Conservation (phyloP, 2,329 filamentous ascomycete species). For the Aspergillus fructus region DNA sequence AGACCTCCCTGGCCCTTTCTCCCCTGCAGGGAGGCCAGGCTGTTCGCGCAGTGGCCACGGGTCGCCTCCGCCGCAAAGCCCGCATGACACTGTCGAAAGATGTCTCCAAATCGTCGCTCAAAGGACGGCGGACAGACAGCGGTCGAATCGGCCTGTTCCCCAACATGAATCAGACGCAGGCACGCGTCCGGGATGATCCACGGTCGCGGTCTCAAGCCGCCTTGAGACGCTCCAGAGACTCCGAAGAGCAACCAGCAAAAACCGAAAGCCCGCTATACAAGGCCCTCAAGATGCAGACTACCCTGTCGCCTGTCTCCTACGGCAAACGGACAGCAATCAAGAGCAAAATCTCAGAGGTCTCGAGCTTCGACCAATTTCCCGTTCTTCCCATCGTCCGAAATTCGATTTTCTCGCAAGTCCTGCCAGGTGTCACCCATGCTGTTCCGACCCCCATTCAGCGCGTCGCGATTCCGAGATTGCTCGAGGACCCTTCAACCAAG, state of each 20-base stretch:
- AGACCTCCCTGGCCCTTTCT: conserved; percentile 18
- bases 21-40: conserved; percentile 25
- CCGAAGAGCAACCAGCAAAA: conserved; percentile 37
- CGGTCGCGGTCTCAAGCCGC: conserved; percentile 40
- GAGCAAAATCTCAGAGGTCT: conserved; percentile 62
- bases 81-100: conserved; percentile 41
- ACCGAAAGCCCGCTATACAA: conserved; percentile 62
- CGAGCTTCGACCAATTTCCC: conserved; percentile 77
- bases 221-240: conserved; percentile 41
- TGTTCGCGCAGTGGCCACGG: conserved; percentile 33
- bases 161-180: conserved; percentile 58
- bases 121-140: conserved; percentile 39
- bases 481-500: conserved; percentile 54
- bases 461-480: conserved; percentile 78
- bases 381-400: conserved; percentile 70
- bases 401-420: conserved; percentile 69
- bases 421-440: conserved; percentile 72
- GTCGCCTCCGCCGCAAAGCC: conserved; percentile 32
- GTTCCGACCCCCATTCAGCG: conserved; percentile 86
- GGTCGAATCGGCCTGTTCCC: conserved; percentile 56
- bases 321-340: conserved; percentile 63
- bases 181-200: conserved; percentile 44
- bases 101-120: conserved; percentile 29
- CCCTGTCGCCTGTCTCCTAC: conserved; percentile 75
- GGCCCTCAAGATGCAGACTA: conserved; percentile 90